Evolutionary conservation across 257 asterid species (phyloP), one percentile per base, ranked within the genome.

Genomic region (Primulina huaijiensis): DNA sequence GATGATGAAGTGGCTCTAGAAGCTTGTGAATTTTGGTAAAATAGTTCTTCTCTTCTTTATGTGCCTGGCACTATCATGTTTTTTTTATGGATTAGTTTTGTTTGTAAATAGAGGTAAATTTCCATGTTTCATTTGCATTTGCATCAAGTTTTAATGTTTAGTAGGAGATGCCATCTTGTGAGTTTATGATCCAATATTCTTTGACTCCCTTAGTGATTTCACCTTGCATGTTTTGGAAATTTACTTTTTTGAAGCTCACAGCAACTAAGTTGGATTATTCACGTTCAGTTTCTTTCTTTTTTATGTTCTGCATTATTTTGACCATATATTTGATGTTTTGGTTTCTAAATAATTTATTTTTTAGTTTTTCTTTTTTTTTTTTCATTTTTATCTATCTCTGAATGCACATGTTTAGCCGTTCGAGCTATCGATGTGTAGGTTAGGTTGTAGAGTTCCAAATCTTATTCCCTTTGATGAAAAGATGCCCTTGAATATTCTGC

Each of bases 21-120:
- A 83, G 92, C 99, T 64, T 94, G 99, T 87, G 99, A 94, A 85
- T 91, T 94, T 81, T 94, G 99, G 99, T 94, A 85, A 66, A 23
- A 8, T 67, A 29, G 33, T 56, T 78, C 29, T 59, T 43, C 70
- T 30, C 52, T 57, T 17, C 46, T 20, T 14, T 58, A 11, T 17
- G 46, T 58, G 50, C 65, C 37, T 70, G 64, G 21, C 67, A 14
- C 40, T 46, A 30, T 56, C 40, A 8, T 52, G 31, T 52, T 66
- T 34, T 65, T 6, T 21, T 75, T 38, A 30, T 65, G 20, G 73
- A 37, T 71, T 60, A n/a, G 57, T 58, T 70, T 34, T 8, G 61
- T 55, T 27, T 50, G 17, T 16, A 60, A 62, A 20, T 34, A 19
- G 66, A 62, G 62, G 61, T 65, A 37, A 33, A 46, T 34, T 17